phyloP scores from a whole-genome alignment of 2,329 filamentous ascomycete species.

The Eutypa lata region DNA sequence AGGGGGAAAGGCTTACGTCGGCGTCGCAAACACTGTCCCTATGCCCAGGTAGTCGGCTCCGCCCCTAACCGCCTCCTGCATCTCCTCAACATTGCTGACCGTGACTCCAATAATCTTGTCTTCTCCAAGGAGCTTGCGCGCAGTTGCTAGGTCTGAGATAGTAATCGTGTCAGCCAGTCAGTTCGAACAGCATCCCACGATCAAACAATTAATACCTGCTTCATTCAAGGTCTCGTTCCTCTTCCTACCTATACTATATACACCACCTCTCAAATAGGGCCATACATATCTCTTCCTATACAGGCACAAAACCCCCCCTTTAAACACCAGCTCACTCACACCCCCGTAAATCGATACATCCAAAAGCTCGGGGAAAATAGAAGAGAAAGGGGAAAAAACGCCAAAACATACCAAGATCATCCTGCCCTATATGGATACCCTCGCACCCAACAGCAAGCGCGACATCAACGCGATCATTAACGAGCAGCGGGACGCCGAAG shows the following conservation, averaged over 20 bases:
- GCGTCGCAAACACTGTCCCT: conserved; percentile 83
- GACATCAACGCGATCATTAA: conserved; percentile 92
- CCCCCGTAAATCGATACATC: too few species aligned
- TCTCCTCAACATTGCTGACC: conserved; percentile 72
- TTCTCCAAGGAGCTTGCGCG: conserved; percentile 69
- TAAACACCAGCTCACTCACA: too few species aligned
- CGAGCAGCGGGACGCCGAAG: conserved; percentile 73
- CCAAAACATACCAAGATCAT: conserved; percentile 70
- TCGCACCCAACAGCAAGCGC: conserved; percentile 82
- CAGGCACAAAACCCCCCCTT: too few species aligned
- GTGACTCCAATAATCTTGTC: conserved; percentile 86
- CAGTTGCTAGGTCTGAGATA: conserved; percentile 53
- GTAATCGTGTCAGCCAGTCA: neutral
- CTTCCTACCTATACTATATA: too few species aligned
- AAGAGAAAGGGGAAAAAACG: neutral
- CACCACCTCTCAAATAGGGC: too few species aligned
- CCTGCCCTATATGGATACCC: conserved; percentile 91
- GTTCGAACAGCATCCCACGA: neutral
- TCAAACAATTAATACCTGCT: too few species aligned
- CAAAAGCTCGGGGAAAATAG: neutral
- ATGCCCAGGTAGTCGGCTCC: conserved; percentile 92
- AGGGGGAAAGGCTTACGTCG: conserved; percentile 55
- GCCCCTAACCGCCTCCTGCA: conserved; percentile 63
- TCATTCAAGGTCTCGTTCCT: too few species aligned
- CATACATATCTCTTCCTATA: too few species aligned